These are phyloP conservation scores for Handroanthus guayacan DNA, from an alignment of 257 asterid genomes.

Conservation along the genomic window DNA sequence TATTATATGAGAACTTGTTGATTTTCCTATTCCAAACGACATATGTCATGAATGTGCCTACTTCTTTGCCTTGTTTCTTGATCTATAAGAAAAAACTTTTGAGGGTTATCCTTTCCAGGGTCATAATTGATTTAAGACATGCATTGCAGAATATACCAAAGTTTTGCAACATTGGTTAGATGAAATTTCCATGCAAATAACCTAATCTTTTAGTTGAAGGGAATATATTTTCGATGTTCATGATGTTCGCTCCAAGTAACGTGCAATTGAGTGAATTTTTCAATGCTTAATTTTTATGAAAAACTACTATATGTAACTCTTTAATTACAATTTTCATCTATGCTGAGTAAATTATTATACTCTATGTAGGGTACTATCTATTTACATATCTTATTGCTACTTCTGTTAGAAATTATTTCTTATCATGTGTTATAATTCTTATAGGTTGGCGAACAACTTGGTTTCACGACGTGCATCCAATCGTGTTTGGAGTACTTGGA, in stretches of 20 bases:
- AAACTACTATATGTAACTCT: background rate
- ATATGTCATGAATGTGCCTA: background rate
- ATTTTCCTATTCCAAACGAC: background rate
- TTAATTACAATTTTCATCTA: background rate
- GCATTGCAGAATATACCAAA: background rate
- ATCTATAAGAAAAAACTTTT: background rate
- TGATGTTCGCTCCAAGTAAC: background rate
- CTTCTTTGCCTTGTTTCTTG: slow-evolving; percentile 1
- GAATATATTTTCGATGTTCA: background rate
- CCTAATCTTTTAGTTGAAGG: background rate
- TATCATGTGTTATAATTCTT: slow-evolving; percentile 11
- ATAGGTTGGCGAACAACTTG: slow-evolving; percentile 81
- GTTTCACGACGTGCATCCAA: slow-evolving; percentile 66
- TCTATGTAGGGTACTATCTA: background rate
- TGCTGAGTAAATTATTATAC: background rate
- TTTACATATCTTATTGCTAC: background rate
- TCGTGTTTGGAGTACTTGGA: slow-evolving; percentile 92
- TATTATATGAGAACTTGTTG: background rate
- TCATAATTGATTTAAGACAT: background rate
- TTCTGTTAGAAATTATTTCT: background rate
- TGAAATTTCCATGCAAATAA: background rate
- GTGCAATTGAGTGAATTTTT: background rate
- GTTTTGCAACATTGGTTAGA: background rate
- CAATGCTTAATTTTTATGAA: background rate
- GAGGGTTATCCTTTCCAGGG: background rate